Percentiles rank a stretch among this genome's conserved stretches.
These are phyloP conservation scores for Tilletia indica DNA, from an alignment of 1,284 basidiomycete species.

Conservation along the genomic window DNA sequence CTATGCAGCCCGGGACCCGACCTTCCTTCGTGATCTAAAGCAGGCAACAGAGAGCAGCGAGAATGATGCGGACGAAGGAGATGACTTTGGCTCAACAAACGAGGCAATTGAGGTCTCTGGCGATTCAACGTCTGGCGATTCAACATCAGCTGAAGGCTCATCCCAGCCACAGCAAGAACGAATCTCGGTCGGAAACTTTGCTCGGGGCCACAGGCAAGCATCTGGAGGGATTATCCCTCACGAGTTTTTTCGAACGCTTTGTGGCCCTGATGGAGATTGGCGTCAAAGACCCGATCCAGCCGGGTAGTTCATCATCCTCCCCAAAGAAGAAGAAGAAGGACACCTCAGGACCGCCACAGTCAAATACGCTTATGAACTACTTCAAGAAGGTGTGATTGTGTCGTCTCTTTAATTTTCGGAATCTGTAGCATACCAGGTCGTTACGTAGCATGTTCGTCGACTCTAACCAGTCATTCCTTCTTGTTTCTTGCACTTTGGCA, in stretches of 20 bases:
- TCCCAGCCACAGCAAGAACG: not conserved
- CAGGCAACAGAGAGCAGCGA: conserved; percentile 5
- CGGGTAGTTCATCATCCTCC: not conserved
- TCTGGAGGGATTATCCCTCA: conserved; percentile 42
- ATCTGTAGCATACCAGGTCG: too few species aligned
- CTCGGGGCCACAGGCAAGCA: conserved; percentile 41
- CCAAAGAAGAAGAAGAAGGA: conserved; percentile 1
- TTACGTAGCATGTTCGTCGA: too few species aligned
- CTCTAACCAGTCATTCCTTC: too few species aligned
- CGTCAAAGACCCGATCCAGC: conserved; percentile 21
- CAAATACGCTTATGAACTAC: conserved; percentile 8
- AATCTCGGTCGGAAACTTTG: conserved; percentile 27
- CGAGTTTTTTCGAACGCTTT: conserved; percentile 32
- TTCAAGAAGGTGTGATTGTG: conserved; percentile 11
- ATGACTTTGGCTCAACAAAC: conserved; percentile 20
- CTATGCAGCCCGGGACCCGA: conserved; percentile 33
- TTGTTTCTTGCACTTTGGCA: too few species aligned
- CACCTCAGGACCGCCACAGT: not conserved
- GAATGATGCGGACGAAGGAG: conserved; percentile 19
- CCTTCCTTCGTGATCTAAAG: conserved; percentile 21
- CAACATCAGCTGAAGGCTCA: not conserved
- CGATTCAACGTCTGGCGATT: not conserved
- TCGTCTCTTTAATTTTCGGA: too few species aligned
- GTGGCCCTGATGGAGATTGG: conserved; percentile 42
- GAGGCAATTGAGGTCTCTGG: not conserved